Evolutionary conservation across 805 yeast species (phyloP), one percentile per base, ranked within the genome.

Genomic region (Sugiyamaella floridensis): DNA sequence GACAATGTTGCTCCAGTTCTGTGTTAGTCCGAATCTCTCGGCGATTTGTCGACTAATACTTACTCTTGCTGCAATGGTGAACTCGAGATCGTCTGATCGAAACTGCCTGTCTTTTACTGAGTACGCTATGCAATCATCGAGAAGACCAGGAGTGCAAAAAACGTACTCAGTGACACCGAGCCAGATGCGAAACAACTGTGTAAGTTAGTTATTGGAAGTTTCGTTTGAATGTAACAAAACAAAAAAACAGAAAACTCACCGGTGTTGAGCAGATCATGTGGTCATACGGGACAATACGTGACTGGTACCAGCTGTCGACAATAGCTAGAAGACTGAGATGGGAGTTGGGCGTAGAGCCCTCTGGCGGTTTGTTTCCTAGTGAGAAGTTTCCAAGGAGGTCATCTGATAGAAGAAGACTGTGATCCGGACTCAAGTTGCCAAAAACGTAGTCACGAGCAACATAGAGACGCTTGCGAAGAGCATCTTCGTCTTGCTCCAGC

Each of bases 191-290:
- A 92, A 93, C 29, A 86, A 16, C 49, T 51, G 37, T 11, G 42
- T 52, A 16, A 48, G 47, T 16, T 22, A 22, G 26, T 22, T 22
- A 22, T 22, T 22, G 26, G 26, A 32, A 29, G n/a, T 2, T 22
- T 10, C 37, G 15, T 20, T 41, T 32, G 14, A 22, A 8, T 49
- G 26, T 12, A 18, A 8, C 6, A n/a, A 14, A 32, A 9, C 6
- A 15, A n/a, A n/a, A n/a, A n/a, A n/a, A n/a, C n/a, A n/a, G n/a
- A n/a, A n/a, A 22, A 47, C 51, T 16, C 49, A 52, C 59, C 11
- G 99, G 99, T 0, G 99, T 93, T 0, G 97, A 87, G 65, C 98
- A 92, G 54, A 92, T 90, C 71, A 92, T 90, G 69, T 93, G 99
- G 67, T 92, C 97, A 64, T 93, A 92, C 4, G 99, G 99, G 37